These are phyloP conservation scores for Leucosporidium yakuticum DNA, from an alignment of 768 basidiomycete species.

Conservation along the genomic window DNA sequence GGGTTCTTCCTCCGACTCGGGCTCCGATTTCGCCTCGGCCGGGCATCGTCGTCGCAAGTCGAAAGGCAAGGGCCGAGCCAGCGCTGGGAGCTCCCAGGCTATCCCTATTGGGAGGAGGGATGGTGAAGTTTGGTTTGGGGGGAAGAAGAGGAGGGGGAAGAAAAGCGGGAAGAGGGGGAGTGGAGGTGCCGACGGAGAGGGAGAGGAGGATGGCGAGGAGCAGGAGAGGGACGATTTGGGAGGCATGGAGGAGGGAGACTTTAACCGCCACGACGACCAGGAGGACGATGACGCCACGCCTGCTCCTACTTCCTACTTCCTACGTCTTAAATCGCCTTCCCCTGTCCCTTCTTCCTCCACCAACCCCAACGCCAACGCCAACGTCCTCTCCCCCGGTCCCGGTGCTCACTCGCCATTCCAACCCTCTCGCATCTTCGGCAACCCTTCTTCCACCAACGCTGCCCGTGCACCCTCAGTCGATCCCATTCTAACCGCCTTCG, in stretches of 20 bases:
- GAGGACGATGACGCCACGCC: conserved; percentile 12
- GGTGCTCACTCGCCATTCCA: conserved; percentile 6
- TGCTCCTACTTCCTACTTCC: conserved; percentile 20
- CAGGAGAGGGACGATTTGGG: conserved; percentile 1
- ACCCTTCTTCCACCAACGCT: conserved; percentile 12
- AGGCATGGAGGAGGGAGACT: conserved; percentile 12
- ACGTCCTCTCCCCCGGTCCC: background rate
- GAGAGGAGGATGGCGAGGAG: background rate
- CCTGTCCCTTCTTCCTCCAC: background rate
- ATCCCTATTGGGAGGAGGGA: conserved; percentile 27
- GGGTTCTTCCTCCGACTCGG: too few relatives aligned
- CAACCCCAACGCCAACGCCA: background rate
- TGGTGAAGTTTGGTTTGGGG: conserved; percentile 24
- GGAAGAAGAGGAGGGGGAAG: conserved; percentile 25
- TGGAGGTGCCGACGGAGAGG: background rate
- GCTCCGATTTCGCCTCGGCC: too few relatives aligned
- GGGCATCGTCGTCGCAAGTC: background rate
- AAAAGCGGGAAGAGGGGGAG: conserved; percentile 8
- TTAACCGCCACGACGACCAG: background rate
- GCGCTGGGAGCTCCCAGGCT: background rate
- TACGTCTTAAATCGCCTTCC: conserved; percentile 28
- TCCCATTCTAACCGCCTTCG: conserved; percentile 15
- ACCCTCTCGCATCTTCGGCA: background rate
- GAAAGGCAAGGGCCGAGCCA: conserved; percentile 20
- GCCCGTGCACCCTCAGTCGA: too few relatives aligned